Evolutionary conservation across 2,329 filamentous ascomycete genomes (phyloP).

Genomic region (Camptophora hylomeconis): DNA sequence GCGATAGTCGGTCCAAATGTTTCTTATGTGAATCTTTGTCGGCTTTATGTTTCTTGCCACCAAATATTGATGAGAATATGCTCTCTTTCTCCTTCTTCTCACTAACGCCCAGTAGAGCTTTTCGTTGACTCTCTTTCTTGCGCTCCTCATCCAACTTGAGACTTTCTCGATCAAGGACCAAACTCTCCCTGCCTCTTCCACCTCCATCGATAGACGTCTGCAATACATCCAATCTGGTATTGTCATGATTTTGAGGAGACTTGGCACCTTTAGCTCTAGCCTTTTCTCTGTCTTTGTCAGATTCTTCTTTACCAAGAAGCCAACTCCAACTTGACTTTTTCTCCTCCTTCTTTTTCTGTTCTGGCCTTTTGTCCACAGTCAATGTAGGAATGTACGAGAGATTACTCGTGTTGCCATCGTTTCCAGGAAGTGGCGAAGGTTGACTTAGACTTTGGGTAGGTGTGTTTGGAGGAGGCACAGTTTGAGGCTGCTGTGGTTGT

Average conservation of each 20-base stretch:
- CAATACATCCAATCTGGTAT: slow-evolving; percentile 69
- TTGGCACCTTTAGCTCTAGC: slow-evolving; percentile 48
- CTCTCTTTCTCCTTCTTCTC: slow-evolving; percentile 83
- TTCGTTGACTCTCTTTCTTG: slow-evolving; percentile 64
- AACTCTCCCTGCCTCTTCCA: slow-evolving; percentile 58
- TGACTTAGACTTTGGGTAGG: slow-evolving; percentile 47
- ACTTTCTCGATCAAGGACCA: slow-evolving; percentile 72
- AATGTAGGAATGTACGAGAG: slow-evolving; percentile 71
- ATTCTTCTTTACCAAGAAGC: slow-evolving; percentile 63
- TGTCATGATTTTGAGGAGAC: slow-evolving; percentile 52
- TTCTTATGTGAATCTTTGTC: slow-evolving; percentile 63
- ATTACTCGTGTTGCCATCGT: slow-evolving; percentile 58
- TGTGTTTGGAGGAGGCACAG: slow-evolving; percentile 24
- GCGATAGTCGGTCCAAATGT: slow-evolving; percentile 60
- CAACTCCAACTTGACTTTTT: slow-evolving; percentile 70
- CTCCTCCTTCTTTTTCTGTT: slow-evolving; percentile 65
- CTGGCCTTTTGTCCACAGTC: slow-evolving; percentile 57
- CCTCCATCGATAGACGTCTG: slow-evolving; percentile 72
- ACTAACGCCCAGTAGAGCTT: slow-evolving; percentile 47
- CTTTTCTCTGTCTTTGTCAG: slow-evolving; percentile 49
- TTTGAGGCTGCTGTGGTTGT: slow-evolving; percentile 16
- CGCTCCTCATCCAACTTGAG: slow-evolving; percentile 57
- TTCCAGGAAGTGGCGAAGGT: slow-evolving; percentile 57
- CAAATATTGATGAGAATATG: slow-evolving; percentile 88
- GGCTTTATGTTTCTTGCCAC: slow-evolving; percentile 68